These are phyloP conservation scores for Blastobotrys indianensis DNA, from an alignment of 1,139 yeast genomes.

Conservation along the genomic window DNA sequence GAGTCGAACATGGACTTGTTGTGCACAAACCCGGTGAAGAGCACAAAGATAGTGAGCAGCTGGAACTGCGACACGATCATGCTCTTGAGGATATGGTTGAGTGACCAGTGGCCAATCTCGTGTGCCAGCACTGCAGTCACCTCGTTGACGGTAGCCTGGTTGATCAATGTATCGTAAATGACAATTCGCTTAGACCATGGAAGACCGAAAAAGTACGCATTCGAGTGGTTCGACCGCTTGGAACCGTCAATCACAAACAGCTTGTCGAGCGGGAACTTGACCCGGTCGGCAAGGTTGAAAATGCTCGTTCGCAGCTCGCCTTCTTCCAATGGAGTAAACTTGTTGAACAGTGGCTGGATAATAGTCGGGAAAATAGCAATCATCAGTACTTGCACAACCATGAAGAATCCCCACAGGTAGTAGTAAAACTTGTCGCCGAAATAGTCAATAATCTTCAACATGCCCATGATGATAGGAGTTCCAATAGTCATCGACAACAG, in stretches of 20 bases:
- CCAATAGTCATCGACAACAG: constrained; percentile 54
- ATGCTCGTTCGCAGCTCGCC: constrained; percentile 82
- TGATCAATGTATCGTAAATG: constrained; percentile 81
- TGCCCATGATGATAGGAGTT: constrained; percentile 64
- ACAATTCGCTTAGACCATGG: constrained; percentile 98
- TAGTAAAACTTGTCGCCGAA: constrained; percentile 77
- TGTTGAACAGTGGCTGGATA: constrained; percentile 89
- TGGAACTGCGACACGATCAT: constrained; percentile 60
- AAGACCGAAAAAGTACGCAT: constrained; percentile 90
- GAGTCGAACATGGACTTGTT: constrained; percentile 71
- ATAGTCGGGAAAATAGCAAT: constrained; percentile 70
- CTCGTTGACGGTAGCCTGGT: constrained; percentile 68
- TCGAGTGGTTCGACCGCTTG: constrained; percentile 90
- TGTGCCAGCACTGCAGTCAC: constrained; percentile 94
- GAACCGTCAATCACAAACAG: constrained; percentile 91
- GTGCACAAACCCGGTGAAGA: constrained; percentile 73
- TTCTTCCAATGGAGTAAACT: constrained; percentile 80
- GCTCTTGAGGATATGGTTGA: constrained; percentile 74
- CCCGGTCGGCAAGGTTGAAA: constrained; percentile 67
- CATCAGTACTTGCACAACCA: constrained; percentile 63
- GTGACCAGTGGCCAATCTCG: constrained; percentile 96
- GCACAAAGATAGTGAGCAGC: constrained; percentile 56
- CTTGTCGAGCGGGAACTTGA: constrained; percentile 79
- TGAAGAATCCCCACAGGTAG: constrained; percentile 67
- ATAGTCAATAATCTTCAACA: constrained; percentile 72